phyloP scores from a whole-genome alignment of 371 early-diverging fungal species.

The Mucor sp. region DNA sequence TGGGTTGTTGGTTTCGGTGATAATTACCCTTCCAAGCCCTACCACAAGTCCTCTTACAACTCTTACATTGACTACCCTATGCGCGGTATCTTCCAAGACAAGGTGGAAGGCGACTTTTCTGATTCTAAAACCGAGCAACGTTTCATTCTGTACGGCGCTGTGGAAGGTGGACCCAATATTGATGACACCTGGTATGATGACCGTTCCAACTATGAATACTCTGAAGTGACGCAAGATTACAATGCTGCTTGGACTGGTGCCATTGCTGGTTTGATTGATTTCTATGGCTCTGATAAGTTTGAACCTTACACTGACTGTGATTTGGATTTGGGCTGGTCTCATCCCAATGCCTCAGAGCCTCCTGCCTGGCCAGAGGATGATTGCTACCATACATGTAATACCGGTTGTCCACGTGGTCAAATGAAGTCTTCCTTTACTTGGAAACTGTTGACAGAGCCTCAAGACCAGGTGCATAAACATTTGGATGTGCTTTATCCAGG shows the following conservation, averaged over 20 bases:
- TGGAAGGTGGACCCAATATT: constrained; percentile 54
- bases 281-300: constrained; percentile 49
- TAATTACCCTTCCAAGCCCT: constrained; percentile 53
- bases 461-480: constrained; percentile 5
- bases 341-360: constrained; percentile 47
- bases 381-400: constrained; percentile 61
- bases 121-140: constrained; percentile 44
- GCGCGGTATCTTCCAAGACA: constrained; percentile 49
- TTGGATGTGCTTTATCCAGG: constrained; percentile 44
- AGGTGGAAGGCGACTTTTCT: constrained; percentile 51
- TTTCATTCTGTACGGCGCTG: constrained; percentile 60
- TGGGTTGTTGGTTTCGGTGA: constrained; percentile 63
- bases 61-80: constrained; percentile 59
- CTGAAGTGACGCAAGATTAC: constrained; percentile 63
- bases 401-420: constrained; percentile 44
- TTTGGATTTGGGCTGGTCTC: constrained; percentile 58
- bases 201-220: constrained; percentile 54
- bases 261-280: constrained; percentile 57
- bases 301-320: constrained; percentile 54
- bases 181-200: constrained; percentile 61
- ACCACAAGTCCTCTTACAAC: constrained; percentile 62
- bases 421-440: constrained; percentile 50
- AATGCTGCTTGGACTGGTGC: constrained; percentile 61
- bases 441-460: constrained; percentile 35
- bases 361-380: constrained; percentile 48